Percentiles rank a stretch among this genome's conserved stretches.
phyloP scores from a whole-genome alignment of 352 stramenopile genomes.

The Globisporangium rhizosaccharum region DNA sequence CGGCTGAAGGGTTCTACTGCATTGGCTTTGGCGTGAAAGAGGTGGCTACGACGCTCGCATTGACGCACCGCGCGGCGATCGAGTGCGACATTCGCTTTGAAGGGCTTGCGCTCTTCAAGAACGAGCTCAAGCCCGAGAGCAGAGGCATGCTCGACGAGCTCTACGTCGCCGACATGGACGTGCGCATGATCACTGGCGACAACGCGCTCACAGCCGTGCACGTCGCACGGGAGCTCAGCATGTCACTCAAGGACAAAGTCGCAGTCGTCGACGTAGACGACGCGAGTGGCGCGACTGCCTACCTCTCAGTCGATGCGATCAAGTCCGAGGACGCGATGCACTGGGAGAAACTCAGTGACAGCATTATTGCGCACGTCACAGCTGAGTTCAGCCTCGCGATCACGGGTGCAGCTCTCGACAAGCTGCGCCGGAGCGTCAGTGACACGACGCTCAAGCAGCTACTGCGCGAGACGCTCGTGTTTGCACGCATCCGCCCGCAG shows the following conservation, averaged over 20 bases:
- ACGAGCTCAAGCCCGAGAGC: conserved; percentile 72
- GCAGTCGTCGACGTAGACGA: conserved; percentile 37
- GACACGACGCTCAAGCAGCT: conserved; percentile 34
- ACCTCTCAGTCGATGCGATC: conserved; percentile 29
- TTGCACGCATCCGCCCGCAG: conserved; percentile 49
- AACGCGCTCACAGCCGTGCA: conserved; percentile 49
- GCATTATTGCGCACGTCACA: conserved; percentile 21
- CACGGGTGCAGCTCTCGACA: conserved; percentile 42
- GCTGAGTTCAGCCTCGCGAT: conserved; percentile 35
- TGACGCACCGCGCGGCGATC: conserved; percentile 28
- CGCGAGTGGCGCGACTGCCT: conserved; percentile 14
- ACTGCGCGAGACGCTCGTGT: conserved; percentile 39
- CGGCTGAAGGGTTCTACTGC: conserved; percentile 65
- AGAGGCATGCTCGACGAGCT: conserved; percentile 63
- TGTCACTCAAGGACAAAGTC: conserved; percentile 30
- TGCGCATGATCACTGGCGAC: conserved; percentile 81
- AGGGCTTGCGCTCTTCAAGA: conserved; percentile 81
- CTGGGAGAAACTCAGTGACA: conserved; percentile 27
- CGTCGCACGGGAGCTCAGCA: conserved; percentile 33
- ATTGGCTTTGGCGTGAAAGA: conserved; percentile 34
- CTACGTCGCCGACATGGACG: conserved; percentile 46
- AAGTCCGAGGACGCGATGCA: conserved; percentile 18
- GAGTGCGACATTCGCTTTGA: conserved; percentile 55
- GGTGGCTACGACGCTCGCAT: conserved; percentile 13
- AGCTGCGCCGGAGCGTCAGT: conserved; percentile 20